Evolutionary conservation across 2,329 filamentous ascomycete species (phyloP).

Genomic region (Cytospora mali): DNA sequence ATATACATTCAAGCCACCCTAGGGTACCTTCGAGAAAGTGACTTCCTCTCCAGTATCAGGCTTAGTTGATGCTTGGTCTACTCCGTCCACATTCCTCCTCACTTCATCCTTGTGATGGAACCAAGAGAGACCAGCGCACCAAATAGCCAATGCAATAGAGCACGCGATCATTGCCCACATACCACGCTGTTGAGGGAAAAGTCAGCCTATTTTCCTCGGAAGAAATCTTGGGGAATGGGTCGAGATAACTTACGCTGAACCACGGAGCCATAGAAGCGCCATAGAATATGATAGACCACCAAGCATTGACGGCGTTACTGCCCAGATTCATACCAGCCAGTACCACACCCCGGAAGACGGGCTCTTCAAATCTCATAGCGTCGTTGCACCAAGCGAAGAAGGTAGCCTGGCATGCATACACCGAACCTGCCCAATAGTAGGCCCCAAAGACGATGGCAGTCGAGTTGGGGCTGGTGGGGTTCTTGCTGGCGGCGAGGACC

Average conservation of each 20-base stretch:
- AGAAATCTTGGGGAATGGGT: constrained; percentile 2
- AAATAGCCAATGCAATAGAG: constrained; percentile 60
- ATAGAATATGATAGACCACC: constrained; percentile 75
- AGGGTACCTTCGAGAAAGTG: neutral
- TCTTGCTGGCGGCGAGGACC: constrained; percentile 56
- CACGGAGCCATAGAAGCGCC: constrained; percentile 66
- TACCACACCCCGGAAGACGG: constrained; percentile 65
- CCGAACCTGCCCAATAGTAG: constrained; percentile 70
- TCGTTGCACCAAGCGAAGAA: constrained; percentile 80
- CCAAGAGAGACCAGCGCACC: constrained; percentile 58
- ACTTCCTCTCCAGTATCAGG: neutral
- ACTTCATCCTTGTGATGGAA: constrained; percentile 39
- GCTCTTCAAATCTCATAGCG: constrained; percentile 65
- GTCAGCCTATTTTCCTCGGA: constrained; percentile 18
- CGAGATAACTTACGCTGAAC: constrained; percentile 55
- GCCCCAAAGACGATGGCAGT: constrained; percentile 62
- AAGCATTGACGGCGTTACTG: constrained; percentile 69
- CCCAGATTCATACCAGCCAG: constrained; percentile 73
- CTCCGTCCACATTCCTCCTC: constrained; percentile 29
- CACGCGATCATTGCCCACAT: constrained; percentile 75
- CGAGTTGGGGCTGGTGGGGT: constrained; percentile 42
- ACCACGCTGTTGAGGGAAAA: constrained; percentile 49
- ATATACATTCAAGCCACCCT: neutral
- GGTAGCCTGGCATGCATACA: constrained; percentile 73
- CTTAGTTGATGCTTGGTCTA: constrained; percentile 3